Base-by-base conservation (phyloP, 768 basidiomycete genomes). In the Pisolithus marmoratus region DNA sequence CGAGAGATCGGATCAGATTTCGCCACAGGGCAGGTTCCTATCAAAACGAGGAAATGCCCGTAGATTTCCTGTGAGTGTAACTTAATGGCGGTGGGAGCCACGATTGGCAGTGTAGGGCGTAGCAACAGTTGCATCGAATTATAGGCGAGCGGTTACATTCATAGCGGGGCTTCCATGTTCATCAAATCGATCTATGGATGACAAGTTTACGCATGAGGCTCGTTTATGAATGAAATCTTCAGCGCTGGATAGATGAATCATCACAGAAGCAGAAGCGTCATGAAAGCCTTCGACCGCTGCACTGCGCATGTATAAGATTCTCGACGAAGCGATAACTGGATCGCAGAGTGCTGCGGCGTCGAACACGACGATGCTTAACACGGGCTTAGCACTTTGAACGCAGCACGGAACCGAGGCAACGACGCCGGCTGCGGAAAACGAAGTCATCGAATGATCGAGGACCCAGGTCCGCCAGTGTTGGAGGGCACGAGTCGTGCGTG, bases 181-280 rank as follows among this genome's bases (percentile, higher is more conserved):
- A 48, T 50, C 49, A 45, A 26, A 42, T 55, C 44, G 44, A 41
- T 51, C 53, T 27, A 20, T 15, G 48, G 37, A 24, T 36, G 45
- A 54, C 58, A 56, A 63, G 55, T 59, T 51, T 51, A 56, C 26
- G 44, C 17, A 50, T 14, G 52, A 48, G 41, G 50, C 14, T 34
- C 14, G 4, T 34, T 14, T 15, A 45, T 52, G 46, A 45, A 45
- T 45, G 43, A 45, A 45, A 45, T 23, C 14, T 27, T 45, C 23
- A 45, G 43, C 23, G 19, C 41, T 23, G 38, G 7, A n/a, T 40
- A 20, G 17, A 40, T 40, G 4, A 17, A 40, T 40, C 17, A 12
- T 34, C 34, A 34, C 34, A 9, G 9, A 42, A 14, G n/a, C 11
- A 42, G 20, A 23, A 45, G 22, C 26, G n/a, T n/a, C n/a, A 17